Percentiles rank a stretch among this genome's conserved stretches.
Evolutionary conservation across 1,139 yeast species (phyloP).

Genomic region (Suhomyces chickasaworum): DNA sequence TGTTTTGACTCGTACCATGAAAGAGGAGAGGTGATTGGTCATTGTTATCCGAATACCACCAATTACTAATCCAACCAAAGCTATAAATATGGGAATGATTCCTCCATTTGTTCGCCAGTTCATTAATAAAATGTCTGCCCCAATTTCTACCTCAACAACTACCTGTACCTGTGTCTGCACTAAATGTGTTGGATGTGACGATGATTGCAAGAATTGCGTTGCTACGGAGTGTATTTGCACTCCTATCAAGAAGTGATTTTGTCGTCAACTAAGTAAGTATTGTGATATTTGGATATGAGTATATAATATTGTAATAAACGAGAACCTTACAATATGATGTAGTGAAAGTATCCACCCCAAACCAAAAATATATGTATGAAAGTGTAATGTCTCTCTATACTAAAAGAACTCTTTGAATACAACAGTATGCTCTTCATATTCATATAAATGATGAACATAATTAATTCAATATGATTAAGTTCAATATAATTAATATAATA

Average conservation of each 20-base stretch:
- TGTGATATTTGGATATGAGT: neutral
- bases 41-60: too few relatives aligned
- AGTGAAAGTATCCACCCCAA: too few relatives aligned
- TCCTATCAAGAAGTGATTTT: conserved; percentile 2
- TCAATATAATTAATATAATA: too few relatives aligned
- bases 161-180: conserved; percentile 1
- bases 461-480: too few relatives aligned
- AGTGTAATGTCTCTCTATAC: too few relatives aligned
- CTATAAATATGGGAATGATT: neutral
- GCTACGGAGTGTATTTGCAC: conserved; percentile 1
- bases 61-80: neutral
- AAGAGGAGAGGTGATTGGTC: too few relatives aligned
- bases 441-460: too few relatives aligned
- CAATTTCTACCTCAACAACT: neutral
- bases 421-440: too few relatives aligned
- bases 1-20: too few relatives aligned
- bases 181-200: conserved; percentile 4
- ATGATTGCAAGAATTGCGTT: conserved; percentile 1
- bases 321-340: neutral
- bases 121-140: neutral
- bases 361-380: too few relatives aligned
- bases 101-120: neutral
- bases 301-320: neutral
- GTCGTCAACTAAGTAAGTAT: neutral
- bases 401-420: too few relatives aligned